These are phyloP conservation scores for Alliaria petiolata DNA, from an alignment of 345 rosid species.

Conservation along the genomic window DNA sequence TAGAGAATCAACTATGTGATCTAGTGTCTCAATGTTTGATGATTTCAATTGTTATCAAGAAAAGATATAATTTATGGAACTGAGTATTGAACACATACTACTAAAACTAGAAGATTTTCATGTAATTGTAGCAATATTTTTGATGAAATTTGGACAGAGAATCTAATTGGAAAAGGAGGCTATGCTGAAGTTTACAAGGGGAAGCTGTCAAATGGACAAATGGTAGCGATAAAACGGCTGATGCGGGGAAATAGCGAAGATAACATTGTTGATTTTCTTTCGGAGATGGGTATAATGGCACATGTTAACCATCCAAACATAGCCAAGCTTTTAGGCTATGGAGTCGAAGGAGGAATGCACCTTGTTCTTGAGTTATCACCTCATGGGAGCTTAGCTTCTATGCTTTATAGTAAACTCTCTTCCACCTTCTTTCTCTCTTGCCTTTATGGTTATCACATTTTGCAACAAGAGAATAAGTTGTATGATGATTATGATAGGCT, in stretches of 20 bases:
- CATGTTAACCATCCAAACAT: slow-evolving; percentile 89
- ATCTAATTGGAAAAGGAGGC: slow-evolving; percentile 91
- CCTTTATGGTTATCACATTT: neutral
- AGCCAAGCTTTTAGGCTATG: slow-evolving; percentile 79
- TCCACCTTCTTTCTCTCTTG: neutral
- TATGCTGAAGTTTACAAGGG: slow-evolving; percentile 93
- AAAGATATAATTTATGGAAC: too few species aligned
- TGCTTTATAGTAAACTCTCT: slow-evolving; percentile 61
- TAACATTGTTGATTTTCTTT: slow-evolving; percentile 56
- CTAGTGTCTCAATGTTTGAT: neutral
- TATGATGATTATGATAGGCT: slow-evolving; percentile 36
- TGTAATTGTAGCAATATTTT: neutral
- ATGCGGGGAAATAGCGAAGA: slow-evolving; percentile 69
- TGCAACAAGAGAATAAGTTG: too few species aligned
- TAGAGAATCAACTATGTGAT: slow-evolving; percentile 41
- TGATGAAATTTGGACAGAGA: slow-evolving; percentile 39
- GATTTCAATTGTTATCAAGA: neutral
- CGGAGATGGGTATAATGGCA: slow-evolving; percentile 95
- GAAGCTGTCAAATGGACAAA: slow-evolving; percentile 45
- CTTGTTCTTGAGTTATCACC: slow-evolving; percentile 88
- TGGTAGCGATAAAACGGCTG: slow-evolving; percentile 73
- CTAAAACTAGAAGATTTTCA: neutral
- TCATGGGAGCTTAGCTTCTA: slow-evolving; percentile 85
- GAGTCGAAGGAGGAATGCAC: slow-evolving; percentile 92
- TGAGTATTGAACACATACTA: neutral